phyloP scores from a whole-genome alignment of 768 basidiomycete genomes.

The Auricularia sp. region DNA sequence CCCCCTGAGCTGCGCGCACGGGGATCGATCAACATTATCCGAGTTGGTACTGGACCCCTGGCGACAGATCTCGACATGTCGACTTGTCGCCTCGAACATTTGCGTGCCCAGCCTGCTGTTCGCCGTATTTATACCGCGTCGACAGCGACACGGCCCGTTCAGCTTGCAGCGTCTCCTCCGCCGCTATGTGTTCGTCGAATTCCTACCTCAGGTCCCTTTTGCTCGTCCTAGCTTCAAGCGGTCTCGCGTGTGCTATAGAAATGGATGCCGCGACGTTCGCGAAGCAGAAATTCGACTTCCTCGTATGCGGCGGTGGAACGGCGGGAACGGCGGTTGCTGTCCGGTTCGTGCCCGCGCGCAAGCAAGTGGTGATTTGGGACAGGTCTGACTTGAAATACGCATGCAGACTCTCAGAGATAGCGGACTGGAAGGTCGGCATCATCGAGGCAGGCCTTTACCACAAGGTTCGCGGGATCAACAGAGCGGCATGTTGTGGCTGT shows the following conservation, averaged over 20 bases:
- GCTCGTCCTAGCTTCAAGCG: background rate
- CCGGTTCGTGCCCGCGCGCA: background rate
- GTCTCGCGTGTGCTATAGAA: background rate
- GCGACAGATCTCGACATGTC: too few relatives aligned
- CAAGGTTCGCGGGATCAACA: background rate
- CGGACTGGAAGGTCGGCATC: background rate
- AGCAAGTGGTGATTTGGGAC: background rate
- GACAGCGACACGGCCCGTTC: background rate
- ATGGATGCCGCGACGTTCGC: background rate
- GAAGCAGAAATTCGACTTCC: background rate
- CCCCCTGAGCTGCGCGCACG: too few relatives aligned
- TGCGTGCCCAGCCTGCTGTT: too few relatives aligned
- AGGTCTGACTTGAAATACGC: background rate
- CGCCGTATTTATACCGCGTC: background rate
- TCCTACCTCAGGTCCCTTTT: background rate
- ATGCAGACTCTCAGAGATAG: background rate
- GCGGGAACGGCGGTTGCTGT: background rate
- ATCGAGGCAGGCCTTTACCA: background rate
- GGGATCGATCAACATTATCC: too few relatives aligned
- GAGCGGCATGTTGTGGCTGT: background rate
- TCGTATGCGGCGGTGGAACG: background rate
- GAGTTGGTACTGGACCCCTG: too few relatives aligned
- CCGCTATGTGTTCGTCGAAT: background rate
- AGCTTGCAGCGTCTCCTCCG: background rate
- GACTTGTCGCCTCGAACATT: too few relatives aligned